Conservation (phyloP, 495 filamentous ascomycete genomes). For the Hyaloscypha variabilis region DNA sequence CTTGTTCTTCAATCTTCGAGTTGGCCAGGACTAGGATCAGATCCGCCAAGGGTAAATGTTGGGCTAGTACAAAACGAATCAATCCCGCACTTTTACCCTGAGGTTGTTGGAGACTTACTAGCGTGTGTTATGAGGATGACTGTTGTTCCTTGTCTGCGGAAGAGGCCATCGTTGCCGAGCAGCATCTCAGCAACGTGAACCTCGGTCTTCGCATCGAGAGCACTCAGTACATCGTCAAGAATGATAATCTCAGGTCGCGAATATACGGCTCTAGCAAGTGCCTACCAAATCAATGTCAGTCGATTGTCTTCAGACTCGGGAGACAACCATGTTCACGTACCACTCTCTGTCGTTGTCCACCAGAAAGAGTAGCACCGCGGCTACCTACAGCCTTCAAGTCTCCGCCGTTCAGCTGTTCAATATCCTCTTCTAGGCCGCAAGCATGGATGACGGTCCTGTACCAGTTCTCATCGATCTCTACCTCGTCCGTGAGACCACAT, state of each 20-base stretch:
- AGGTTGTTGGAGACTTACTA: constrained; percentile 34
- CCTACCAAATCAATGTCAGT: constrained; percentile 22
- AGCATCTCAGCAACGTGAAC: constrained; percentile 35
- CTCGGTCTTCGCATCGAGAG: constrained; percentile 39
- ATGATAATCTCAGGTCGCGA: constrained; percentile 33
- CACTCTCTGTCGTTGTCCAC: constrained; percentile 65
- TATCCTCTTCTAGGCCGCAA: constrained; percentile 59
- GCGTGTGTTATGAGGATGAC: constrained; percentile 38
- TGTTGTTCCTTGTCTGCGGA: constrained; percentile 33
- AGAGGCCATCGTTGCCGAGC: constrained; percentile 34
- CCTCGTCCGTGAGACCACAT: constrained; percentile 37
- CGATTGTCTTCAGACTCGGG: neutral
- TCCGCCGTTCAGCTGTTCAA: constrained; percentile 52
- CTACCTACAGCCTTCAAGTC: constrained; percentile 62
- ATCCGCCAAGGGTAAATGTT: neutral
- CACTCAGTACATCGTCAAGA: constrained; percentile 41
- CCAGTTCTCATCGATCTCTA: constrained; percentile 50
- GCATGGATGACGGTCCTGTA: constrained; percentile 56
- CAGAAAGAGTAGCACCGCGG: constrained; percentile 62
- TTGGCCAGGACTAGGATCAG: neutral
- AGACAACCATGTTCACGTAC: constrained; percentile 34
- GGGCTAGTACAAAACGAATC: too few relatives aligned
- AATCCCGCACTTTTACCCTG: too few relatives aligned
- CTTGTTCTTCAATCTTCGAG: neutral
- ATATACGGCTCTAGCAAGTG: constrained; percentile 44